phyloP scores from a whole-genome alignment of 805 yeast genomes.

The Ogataea thermomethanolica region DNA sequence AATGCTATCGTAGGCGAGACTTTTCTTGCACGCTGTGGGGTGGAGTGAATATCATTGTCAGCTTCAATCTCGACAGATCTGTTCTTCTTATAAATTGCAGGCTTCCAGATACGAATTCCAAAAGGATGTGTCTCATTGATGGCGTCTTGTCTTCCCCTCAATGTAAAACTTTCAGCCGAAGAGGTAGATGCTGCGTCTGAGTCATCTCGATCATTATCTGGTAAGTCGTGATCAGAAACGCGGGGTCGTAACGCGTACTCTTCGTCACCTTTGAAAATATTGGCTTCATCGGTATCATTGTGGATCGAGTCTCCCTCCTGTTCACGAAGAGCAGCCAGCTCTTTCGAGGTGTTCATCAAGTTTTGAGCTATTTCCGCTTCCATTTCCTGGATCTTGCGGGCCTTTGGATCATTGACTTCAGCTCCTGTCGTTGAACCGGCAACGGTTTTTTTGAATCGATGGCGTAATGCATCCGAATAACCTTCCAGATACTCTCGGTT shows the following conservation, averaged over 20 bases:
- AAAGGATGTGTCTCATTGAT: slow-evolving; percentile 96
- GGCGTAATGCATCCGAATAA: slow-evolving; percentile 63
- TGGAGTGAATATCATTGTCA: slow-evolving; percentile 88
- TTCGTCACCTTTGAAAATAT: slow-evolving; percentile 15
- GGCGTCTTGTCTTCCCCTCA: slow-evolving; percentile 92
- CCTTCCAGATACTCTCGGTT: slow-evolving; percentile 68
- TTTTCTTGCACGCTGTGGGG: slow-evolving; percentile 43
- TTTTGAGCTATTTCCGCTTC: slow-evolving; percentile 29
- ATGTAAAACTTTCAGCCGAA: slow-evolving; percentile 78
- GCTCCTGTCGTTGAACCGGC: background rate
- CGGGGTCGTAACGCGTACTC: slow-evolving; percentile 10
- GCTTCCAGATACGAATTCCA: slow-evolving; percentile 98
- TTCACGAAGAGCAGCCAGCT: slow-evolving; percentile 26
- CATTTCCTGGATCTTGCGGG: slow-evolving; percentile 21
- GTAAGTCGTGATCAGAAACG: slow-evolving; percentile 12
- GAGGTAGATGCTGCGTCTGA: slow-evolving; percentile 37
- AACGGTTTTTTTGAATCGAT: slow-evolving; percentile 35
- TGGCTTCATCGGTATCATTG: slow-evolving; percentile 13
- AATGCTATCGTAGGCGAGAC: slow-evolving; percentile 60
- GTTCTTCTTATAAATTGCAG: slow-evolving; percentile 88
- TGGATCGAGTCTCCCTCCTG: slow-evolving; percentile 29
- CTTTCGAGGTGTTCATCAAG: slow-evolving; percentile 23
- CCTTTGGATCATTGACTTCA: slow-evolving; percentile 8
- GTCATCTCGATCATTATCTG: slow-evolving; percentile 25
- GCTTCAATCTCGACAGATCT: slow-evolving; percentile 91